Percentiles rank a stretch among this genome's conserved stretches.
phyloP scores from a whole-genome alignment of 352 stramenopile genomes.

The Pythium periplocum region DNA sequence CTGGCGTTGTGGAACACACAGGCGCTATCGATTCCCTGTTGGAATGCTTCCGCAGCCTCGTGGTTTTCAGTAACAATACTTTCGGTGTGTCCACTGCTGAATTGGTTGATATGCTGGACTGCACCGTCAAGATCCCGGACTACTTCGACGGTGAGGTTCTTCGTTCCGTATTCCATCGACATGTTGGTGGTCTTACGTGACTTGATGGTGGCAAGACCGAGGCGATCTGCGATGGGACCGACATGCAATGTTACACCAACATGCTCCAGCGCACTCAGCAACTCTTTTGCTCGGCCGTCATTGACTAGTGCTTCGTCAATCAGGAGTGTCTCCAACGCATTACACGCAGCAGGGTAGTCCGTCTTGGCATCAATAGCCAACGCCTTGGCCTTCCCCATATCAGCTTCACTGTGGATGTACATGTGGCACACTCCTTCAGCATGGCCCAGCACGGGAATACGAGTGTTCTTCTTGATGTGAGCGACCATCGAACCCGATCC shows the following conservation, averaged over 20 bases:
- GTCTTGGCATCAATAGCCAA: slow-evolving; percentile 97
- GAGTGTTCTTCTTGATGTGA: slow-evolving; percentile 96
- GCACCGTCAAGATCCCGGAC: slow-evolving; percentile 86
- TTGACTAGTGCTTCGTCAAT: slow-evolving; percentile 88
- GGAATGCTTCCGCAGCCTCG: slow-evolving; percentile 61
- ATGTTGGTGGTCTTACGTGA: slow-evolving; percentile 76
- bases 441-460: slow-evolving; percentile 97
- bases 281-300: slow-evolving; percentile 58
- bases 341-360: slow-evolving; percentile 97
- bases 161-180: slow-evolving; percentile 94
- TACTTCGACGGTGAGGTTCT: slow-evolving; percentile 93
- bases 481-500: slow-evolving; percentile 94
- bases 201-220: slow-evolving; percentile 52
- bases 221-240: slow-evolving; percentile 80
- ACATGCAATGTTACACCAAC: slow-evolving; percentile 93
- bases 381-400: slow-evolving; percentile 78
- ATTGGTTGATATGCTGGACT: slow-evolving; percentile 94
- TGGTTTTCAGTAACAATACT: slow-evolving; percentile 93
- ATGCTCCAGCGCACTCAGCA: slow-evolving; percentile 82
- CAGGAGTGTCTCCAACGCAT: slow-evolving; percentile 96
- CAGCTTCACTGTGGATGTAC: slow-evolving; percentile 92
- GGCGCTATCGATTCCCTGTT: slow-evolving; percentile 91
- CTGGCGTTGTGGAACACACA: slow-evolving; percentile 99
- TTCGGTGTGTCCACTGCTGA: slow-evolving; percentile 97
- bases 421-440: slow-evolving; percentile 98